phyloP scores from a whole-genome alignment of 441 rosid genomes.

The Croton setiger region DNA sequence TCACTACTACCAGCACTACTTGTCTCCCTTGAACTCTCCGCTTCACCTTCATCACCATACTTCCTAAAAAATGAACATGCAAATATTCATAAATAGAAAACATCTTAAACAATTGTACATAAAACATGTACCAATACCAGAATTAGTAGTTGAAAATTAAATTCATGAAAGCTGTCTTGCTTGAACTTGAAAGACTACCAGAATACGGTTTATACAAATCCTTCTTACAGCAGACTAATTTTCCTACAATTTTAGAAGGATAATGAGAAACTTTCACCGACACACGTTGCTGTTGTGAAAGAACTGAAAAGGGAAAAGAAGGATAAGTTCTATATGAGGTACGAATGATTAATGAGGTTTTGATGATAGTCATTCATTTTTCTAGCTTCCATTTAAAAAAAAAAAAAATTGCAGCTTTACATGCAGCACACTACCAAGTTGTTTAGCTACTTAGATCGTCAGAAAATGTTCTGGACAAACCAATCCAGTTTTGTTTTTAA shows the following conservation, averaged over 20 bases:
- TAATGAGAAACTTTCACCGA: background rate
- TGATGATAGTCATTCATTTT: background rate
- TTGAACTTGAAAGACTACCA: background rate
- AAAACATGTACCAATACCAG: background rate
- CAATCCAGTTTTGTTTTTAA: no score
- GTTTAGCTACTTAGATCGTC: background rate
- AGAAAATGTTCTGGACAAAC: no score
- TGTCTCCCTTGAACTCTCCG: slow-evolving; percentile 48
- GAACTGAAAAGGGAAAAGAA: background rate
- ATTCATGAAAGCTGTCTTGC: background rate
- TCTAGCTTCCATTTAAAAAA: background rate
- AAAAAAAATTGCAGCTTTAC: slow-evolving; percentile 12
- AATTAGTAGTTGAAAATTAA: background rate
- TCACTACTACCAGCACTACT: slow-evolving; percentile 54
- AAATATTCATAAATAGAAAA: background rate
- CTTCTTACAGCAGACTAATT: background rate
- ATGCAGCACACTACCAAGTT: background rate
- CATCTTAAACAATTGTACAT: background rate
- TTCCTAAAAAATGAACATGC: slow-evolving; percentile 27
- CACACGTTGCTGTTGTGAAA: background rate
- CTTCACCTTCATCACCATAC: slow-evolving; percentile 59
- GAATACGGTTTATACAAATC: background rate
- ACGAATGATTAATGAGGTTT: background rate
- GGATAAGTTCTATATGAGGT: background rate
- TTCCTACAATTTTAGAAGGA: background rate